Conservation (phyloP, 805 yeast species). For the Zygotorulaspora chibaensis region DNA sequence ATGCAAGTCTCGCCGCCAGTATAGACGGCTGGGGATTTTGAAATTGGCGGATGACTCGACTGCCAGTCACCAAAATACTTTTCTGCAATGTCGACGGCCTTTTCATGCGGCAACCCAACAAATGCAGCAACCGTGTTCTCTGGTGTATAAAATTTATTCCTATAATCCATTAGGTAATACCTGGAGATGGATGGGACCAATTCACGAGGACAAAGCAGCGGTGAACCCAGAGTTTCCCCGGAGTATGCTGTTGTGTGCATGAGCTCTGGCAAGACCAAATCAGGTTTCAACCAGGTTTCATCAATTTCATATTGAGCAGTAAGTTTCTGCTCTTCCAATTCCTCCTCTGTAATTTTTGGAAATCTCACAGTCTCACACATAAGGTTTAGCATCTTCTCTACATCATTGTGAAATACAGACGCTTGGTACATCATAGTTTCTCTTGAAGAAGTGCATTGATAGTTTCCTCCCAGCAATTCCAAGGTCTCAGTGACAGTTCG, state of each 20-base stretch:
- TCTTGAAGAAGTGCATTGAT: slow-evolving; percentile 87
- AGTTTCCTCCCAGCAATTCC: slow-evolving; percentile 86
- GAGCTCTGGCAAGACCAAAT: slow-evolving; percentile 82
- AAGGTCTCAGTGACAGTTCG: slow-evolving; percentile 68
- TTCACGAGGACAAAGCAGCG: slow-evolving; percentile 76
- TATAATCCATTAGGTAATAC: slow-evolving; percentile 53
- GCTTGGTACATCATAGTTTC: slow-evolving; percentile 94
- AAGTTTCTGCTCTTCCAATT: slow-evolving; percentile 64
- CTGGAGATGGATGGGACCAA: slow-evolving; percentile 52
- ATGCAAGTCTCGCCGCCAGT: slow-evolving; percentile 56
- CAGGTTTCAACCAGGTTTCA: slow-evolving; percentile 81
- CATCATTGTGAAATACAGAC: slow-evolving; percentile 83
- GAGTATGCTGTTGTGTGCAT: slow-evolving; percentile 78
- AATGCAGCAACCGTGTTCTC: slow-evolving; percentile 80
- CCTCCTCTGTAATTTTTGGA: slow-evolving; percentile 66
- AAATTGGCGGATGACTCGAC: slow-evolving; percentile 24
- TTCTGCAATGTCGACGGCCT: slow-evolving; percentile 61
- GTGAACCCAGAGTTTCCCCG: slow-evolving; percentile 74
- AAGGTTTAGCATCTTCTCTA: slow-evolving; percentile 69
- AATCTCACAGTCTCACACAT: slow-evolving; percentile 71
- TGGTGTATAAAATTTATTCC: slow-evolving; percentile 67
- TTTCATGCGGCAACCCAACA: slow-evolving; percentile 73
- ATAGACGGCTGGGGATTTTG: slow-evolving; percentile 44
- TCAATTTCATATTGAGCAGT: slow-evolving; percentile 78
- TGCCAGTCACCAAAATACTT: slow-evolving; percentile 62